Base-by-base conservation (phyloP, 1,284 basidiomycete genomes). In the Bondarzewia mesenterica region DNA sequence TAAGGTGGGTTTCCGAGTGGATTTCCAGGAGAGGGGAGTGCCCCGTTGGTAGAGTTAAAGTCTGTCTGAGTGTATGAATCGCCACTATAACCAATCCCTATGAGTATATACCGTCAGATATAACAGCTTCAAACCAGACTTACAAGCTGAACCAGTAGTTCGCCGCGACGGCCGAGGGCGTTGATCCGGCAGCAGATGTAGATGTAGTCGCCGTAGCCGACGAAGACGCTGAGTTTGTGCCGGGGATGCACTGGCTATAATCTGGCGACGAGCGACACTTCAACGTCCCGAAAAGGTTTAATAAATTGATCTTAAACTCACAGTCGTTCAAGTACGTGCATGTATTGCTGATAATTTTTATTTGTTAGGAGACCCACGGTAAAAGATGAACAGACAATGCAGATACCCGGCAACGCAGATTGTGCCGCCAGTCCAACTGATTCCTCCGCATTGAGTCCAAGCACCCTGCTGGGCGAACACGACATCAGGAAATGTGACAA, bases 61-160 rank as follows among this genome's bases (percentile, higher is more conserved):
- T 37, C 45, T 5, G 45, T 46, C 45, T 46, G 45, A 14, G 45
- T 46, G 22, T 46, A 46, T 7, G 45, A 46, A 39, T 46, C 45
- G 22, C 45, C 45, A 20, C 45, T 46, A 12, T 7, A n/a, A 50
- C 29, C 36, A 40, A 22, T 22, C 8, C 14, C 16, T 10, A 40
- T n/a, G n/a, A n/a, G n/a, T n/a, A n/a, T n/a, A 43, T 23, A 26
- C 29, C 10, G 15, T 18, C 8, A 15, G 21, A 21, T 7, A 12
- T 22, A n/a, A 12, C 16, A 38, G 27, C 41, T 18, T 14, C 12
- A 35, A 42, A 23, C 18, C 23, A 4, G 6, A 53, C 70, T 55
- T 51, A 75, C 73, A 76, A 76, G 53, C 70, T 74, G 57, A 76
- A 76, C 72, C 73, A 75, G 57, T 66, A 74, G 56, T 72, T 72